Base-by-base conservation (phyloP, 1,284 basidiomycete genomes). In the Sporisorium reilianum region DNA sequence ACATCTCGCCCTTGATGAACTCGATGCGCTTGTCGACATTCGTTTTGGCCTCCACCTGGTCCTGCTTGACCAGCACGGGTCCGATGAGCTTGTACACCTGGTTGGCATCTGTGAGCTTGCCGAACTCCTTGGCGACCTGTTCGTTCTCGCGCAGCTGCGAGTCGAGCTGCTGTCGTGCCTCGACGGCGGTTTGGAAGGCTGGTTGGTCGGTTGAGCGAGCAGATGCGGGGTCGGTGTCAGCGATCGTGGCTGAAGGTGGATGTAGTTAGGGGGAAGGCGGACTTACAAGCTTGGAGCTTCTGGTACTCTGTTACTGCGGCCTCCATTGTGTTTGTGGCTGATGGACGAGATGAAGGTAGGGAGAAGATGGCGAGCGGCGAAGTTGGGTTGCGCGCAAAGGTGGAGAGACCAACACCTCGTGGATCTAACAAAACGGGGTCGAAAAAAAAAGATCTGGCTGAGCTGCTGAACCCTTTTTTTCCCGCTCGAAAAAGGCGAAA, bases 21-120 rank as follows among this genome's bases (percentile, higher is more conserved):
- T 94, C 93, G 41, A 99, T 86, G 7, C 96, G 90, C 64, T 93
- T 97, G 72, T 94, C 90, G 32, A 99, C 93, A 81, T 96, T 97
- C 62, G 87, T 87, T 83, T 92, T 93, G 11, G 96, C 96, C 78
- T 98, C 97, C 6, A 86, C 85, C 78, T 91, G 90, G 74, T 97
- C 95, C 85, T 98, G 96, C 79, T 92, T 90, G 8, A 98, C 90
- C 23, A 99, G 89, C 1, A 95, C 92, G 1, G 94, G 93, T 0
- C 96, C 97, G 48, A 97, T 89, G 49, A 94, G 89, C 87, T 99
- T 99, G 88, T 91, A 99, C 9, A 99, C 89, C 9, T 88, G 89
- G 81, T 95, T 97, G 73, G 90, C 89, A 1, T 90, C 86, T 51
- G 91, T 91, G 60, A 97, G 86, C 26, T 87, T 86, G n/a, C 87